Evolutionary conservation across 164 flowering plant genomes (phyloP), one percentile per base, ranked within the genome.

Genomic region (Magnolia sinica): DNA sequence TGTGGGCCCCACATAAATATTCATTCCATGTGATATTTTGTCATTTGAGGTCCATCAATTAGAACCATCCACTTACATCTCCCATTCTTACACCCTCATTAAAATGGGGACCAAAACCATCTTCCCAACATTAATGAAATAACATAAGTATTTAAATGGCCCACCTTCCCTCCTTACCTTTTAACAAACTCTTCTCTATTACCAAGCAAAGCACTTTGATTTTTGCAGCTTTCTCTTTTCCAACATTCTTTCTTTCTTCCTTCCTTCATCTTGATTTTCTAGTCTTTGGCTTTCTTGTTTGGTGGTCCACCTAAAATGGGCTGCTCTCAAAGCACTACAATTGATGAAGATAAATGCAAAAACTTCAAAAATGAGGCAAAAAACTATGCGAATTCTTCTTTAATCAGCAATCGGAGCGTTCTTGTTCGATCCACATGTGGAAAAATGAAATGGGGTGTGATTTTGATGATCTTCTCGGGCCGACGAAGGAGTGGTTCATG

Each of bases 151-250:
- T 29, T 63, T 72, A 8, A 37, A 64, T 19, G 55, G 29, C 79
- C 70, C 27, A 16, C 61, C 18, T 27, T 10, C 61, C 61, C 31
- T 67, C 63, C 72, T 24, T 24, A 68, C 52, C 69, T 67, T 71
- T 59, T 75, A 84, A 82, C 16, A 64, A 20, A 14, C 37, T n/a
- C 66, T 29, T 37, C 71, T 18, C 31, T n/a, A 76, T 76, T 82
- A 73, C 74, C 81, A 89, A 87, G 91, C 86, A 88, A 87, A 82
- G 89, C 74, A 77, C 78, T 80, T 75, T 68, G 49, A 75, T 70
- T 29, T 24, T 29, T 51, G 31, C 19, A 72, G 37, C 63, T 72
- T 52, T 72, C 31, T 75, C 22, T n/a, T 4, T 31, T 68, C 71
- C 49, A 14, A 80, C 81, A 13, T 11, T 78, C 73, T 75, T 51